These are phyloP conservation scores for Cymbopogon flexuosus DNA, from an alignment of 202 grass and related monocot genomes.

Conservation along the genomic window DNA sequence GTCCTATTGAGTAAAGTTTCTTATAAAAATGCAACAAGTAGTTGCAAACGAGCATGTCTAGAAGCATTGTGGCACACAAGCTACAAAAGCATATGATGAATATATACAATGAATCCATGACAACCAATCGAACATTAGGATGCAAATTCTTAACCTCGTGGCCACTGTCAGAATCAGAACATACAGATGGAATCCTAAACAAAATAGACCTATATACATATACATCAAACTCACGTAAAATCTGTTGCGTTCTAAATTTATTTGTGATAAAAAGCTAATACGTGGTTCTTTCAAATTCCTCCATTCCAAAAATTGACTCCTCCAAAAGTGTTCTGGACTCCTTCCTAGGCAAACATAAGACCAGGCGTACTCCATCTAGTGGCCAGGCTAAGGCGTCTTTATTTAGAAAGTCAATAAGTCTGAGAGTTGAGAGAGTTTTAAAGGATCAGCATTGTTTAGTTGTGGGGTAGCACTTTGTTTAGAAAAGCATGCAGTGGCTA, in stretches of 20 bases:
- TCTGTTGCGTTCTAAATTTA: neutral
- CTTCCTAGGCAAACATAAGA: no score
- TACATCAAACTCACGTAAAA: neutral
- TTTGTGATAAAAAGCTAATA: neutral
- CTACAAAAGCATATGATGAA: constrained; percentile 5
- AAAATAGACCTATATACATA: neutral
- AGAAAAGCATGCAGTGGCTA: no score
- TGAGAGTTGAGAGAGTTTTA: no score
- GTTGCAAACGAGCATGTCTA: neutral
- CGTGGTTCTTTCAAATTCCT: neutral
- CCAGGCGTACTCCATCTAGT: no score
- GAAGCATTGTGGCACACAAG: neutral
- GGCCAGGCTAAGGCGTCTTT: no score
- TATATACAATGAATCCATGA: neutral
- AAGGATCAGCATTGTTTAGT: no score
- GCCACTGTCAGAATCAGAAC: neutral
- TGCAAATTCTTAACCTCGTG: neutral
- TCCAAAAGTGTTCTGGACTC: neutral
- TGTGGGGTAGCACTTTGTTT: no score
- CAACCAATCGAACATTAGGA: neutral
- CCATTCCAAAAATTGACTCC: neutral
- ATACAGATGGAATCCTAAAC: neutral
- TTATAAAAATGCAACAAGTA: neutral
- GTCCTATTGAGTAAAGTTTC: neutral
- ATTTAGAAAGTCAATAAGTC: no score